Conservation (phyloP, 192 early-diverging fungal species). For the Gigaspora rosea region DNA sequence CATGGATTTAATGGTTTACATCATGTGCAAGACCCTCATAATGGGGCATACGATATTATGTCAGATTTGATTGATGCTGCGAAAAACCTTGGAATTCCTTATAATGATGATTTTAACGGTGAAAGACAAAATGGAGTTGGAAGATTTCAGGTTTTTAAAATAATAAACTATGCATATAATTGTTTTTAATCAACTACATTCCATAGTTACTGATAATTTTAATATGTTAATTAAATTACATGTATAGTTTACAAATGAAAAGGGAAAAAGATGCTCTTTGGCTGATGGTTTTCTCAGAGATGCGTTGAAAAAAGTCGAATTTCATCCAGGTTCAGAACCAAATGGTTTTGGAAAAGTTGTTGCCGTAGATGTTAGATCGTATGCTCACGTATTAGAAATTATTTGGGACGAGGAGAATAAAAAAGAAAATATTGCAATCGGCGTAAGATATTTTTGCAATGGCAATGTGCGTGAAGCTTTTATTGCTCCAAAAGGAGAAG, state of each 20-base stretch:
- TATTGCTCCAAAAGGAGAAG: constrained; percentile 12
- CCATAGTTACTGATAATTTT: background rate
- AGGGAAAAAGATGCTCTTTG: background rate
- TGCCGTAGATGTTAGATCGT: background rate
- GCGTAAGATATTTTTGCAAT: background rate
- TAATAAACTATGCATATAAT: background rate
- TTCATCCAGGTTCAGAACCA: background rate
- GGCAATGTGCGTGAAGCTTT: background rate
- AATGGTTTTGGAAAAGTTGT: background rate
- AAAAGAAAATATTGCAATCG: background rate
- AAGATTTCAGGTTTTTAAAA: background rate
- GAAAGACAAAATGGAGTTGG: constrained; percentile 6
- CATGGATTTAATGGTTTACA: constrained; percentile 5
- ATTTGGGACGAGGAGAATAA: background rate
- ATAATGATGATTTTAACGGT: background rate
- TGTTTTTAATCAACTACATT: background rate
- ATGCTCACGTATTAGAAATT: background rate
- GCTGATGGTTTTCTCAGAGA: background rate
- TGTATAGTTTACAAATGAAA: background rate
- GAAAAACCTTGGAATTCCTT: background rate
- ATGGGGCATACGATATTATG: background rate
- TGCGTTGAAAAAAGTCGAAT: background rate
- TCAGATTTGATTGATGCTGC: background rate
- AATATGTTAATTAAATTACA: background rate
- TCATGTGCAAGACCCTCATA: background rate